Conservation (phyloP, 2,329 filamentous ascomycete genomes). For the Drechslerella coelobrocha region DNA sequence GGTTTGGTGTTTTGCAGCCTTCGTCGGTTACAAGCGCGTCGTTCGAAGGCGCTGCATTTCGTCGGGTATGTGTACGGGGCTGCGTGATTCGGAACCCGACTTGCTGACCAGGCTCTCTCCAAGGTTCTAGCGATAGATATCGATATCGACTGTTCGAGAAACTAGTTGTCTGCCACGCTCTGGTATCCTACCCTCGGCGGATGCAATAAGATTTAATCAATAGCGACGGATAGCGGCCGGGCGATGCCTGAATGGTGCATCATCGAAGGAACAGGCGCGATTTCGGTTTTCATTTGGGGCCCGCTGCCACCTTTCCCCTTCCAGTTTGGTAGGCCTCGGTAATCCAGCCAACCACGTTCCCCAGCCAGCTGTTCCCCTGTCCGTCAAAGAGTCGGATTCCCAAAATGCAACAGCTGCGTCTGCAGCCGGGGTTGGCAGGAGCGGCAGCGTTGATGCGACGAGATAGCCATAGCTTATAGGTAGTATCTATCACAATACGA, state of each 20-base stretch:
- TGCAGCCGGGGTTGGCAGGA: neutral
- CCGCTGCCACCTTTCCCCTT: constrained; percentile 4
- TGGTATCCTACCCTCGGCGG: too few species aligned
- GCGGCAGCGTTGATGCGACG: too few species aligned
- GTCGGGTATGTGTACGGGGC: neutral
- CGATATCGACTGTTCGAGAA: neutral
- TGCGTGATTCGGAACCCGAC: neutral
- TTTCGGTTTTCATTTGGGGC: constrained; percentile 11
- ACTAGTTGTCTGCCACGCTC: neutral
- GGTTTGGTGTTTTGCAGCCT: neutral
- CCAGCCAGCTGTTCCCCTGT: neutral
- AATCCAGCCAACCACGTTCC: constrained; percentile 19
- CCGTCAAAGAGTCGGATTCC: neutral
- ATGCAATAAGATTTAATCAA: constrained; percentile 5
- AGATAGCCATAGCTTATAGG: too few species aligned
- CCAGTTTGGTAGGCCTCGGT: constrained; percentile 9
- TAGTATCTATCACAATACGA: too few species aligned
- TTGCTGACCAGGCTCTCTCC: neutral
- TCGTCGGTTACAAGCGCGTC: constrained; percentile 5
- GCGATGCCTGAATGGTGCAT: constrained; percentile 22
- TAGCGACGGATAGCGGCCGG: neutral
- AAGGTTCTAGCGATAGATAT: neutral
- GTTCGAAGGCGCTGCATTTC: constrained; percentile 1
- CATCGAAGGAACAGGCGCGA: constrained; percentile 19
- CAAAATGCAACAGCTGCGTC: neutral